Evolutionary conservation across 352 stramenopile genomes (phyloP).

Genomic region (Globisporangium heterothallicum): DNA sequence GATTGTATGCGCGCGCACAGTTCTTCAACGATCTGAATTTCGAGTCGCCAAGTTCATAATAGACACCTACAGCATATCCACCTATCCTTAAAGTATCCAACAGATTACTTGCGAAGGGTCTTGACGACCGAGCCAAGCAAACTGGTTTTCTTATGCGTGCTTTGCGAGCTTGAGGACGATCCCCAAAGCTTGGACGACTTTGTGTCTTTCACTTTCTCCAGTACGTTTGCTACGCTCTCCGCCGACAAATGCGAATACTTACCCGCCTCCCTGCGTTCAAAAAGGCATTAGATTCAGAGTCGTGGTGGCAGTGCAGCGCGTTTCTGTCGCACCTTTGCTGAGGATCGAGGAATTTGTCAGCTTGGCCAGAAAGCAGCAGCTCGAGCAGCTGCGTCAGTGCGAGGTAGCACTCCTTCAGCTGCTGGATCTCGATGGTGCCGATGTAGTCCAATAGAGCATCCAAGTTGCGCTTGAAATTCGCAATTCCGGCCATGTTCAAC

Average conservation of each 20-base stretch:
- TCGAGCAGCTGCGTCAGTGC: constrained; percentile 61
- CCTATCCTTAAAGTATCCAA: too few species aligned
- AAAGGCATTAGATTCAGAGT: not conserved
- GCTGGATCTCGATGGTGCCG: constrained; percentile 44
- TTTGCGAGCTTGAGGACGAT: constrained; percentile 16
- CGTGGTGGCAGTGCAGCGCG: not conserved
- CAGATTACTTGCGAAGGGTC: constrained; percentile 57
- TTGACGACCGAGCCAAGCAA: constrained; percentile 51
- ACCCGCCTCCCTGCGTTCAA: constrained; percentile 39
- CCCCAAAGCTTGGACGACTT: constrained; percentile 57
- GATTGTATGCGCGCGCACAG: not conserved
- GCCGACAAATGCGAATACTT: constrained; percentile 67
- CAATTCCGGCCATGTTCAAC: constrained; percentile 59
- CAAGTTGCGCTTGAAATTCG: constrained; percentile 76
- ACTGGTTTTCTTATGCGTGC: constrained; percentile 34
- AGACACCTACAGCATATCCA: not conserved
- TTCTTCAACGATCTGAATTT: too few species aligned
- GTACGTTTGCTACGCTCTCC: constrained; percentile 56
- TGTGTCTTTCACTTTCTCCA: constrained; percentile 68
- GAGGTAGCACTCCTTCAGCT: constrained; percentile 63
- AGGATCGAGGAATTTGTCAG: constrained; percentile 56
- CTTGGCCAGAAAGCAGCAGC: constrained; percentile 54
- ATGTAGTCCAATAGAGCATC: constrained; percentile 67
- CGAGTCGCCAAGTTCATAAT: not conserved
- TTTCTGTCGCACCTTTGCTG: constrained; percentile 52